Conservation (phyloP, 495 filamentous ascomycete species). For the Hypoxylon fragiforme region DNA sequence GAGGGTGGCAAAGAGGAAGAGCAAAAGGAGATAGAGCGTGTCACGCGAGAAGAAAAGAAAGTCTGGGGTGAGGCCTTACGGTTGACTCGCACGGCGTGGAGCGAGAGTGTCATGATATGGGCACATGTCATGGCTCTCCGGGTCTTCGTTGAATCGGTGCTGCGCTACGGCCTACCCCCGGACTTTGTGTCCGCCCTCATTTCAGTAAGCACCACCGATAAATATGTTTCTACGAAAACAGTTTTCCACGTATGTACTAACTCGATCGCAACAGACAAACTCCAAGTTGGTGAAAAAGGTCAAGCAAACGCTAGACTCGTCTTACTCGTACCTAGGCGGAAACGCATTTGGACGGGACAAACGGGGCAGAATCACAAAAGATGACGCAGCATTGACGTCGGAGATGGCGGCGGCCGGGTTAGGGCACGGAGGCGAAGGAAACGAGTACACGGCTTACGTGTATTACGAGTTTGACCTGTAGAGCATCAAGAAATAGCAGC, state of each 20-base stretch:
- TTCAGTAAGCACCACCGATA: slow-evolving; percentile 67
- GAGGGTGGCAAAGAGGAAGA: slow-evolving; percentile 89
- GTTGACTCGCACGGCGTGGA: slow-evolving; percentile 83
- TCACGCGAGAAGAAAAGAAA: slow-evolving; percentile 79
- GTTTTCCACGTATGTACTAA: slow-evolving; percentile 20
- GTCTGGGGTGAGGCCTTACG: slow-evolving; percentile 89
- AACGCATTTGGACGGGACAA: slow-evolving; percentile 95
- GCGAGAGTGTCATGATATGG: slow-evolving; percentile 94
- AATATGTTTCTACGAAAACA: background rate
- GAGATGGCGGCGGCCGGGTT: slow-evolving; percentile 75
- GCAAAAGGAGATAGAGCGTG: slow-evolving; percentile 76
- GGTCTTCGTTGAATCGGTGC: slow-evolving; percentile 95
- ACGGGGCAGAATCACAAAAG: slow-evolving; percentile 84
- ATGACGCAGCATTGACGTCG: slow-evolving; percentile 72
- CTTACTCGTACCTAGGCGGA: slow-evolving; percentile 90
- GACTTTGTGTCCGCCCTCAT: slow-evolving; percentile 84
- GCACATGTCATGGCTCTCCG: slow-evolving; percentile 85
- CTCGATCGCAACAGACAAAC: slow-evolving; percentile 63
- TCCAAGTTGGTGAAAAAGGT: slow-evolving; percentile 80
- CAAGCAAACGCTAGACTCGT: slow-evolving; percentile 75
- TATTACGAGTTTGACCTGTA: slow-evolving; percentile 85
- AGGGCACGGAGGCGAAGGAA: slow-evolving; percentile 61
- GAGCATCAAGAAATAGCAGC: background rate
- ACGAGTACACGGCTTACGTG: slow-evolving; percentile 93
- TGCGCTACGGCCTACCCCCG: slow-evolving; percentile 88